Conservation (phyloP, 2,329 filamentous ascomycete genomes). For the Trichoderma pleuroti region DNA sequence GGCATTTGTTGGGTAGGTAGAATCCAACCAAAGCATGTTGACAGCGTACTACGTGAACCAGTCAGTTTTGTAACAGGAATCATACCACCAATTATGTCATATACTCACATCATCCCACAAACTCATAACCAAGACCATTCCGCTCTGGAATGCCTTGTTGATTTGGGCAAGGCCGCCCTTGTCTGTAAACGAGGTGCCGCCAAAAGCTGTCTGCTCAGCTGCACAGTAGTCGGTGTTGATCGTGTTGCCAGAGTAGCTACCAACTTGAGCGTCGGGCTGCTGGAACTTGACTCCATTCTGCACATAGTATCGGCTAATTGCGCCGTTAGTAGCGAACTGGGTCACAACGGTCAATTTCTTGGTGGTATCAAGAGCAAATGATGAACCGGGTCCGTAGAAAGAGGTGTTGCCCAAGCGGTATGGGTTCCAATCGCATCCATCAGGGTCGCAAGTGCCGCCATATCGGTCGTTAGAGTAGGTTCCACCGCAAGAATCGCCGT, state of each 20-base stretch:
- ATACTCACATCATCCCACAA: slow-evolving; percentile 56
- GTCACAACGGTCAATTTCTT: slow-evolving; percentile 63
- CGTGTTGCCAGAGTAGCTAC: slow-evolving; percentile 40
- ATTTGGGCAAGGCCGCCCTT: slow-evolving; percentile 59
- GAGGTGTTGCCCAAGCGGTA: slow-evolving; percentile 62
- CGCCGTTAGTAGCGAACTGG: slow-evolving; percentile 54
- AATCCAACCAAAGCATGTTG: slow-evolving; percentile 75
- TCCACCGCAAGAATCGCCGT: slow-evolving; percentile 49
- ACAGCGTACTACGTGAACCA: slow-evolving; percentile 44
- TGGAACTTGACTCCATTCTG: slow-evolving; percentile 52
- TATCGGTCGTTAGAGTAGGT: slow-evolving; percentile 54
- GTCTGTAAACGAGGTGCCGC: slow-evolving; percentile 49
- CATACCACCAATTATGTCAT: not conserved
- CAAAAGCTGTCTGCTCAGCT: slow-evolving; percentile 56
- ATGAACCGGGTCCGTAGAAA: slow-evolving; percentile 58
- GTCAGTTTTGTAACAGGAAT: not conserved
- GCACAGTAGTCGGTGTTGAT: slow-evolving; percentile 59
- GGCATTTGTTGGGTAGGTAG: slow-evolving; percentile 53
- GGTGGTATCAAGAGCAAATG: slow-evolving; percentile 56
- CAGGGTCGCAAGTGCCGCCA: slow-evolving; percentile 61
- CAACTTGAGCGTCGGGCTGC: slow-evolving; percentile 50
- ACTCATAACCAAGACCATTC: slow-evolving; percentile 49
- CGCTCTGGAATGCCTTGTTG: slow-evolving; percentile 41
- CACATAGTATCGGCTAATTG: slow-evolving; percentile 64
- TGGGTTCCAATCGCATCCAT: slow-evolving; percentile 68